Evolutionary conservation across 1,139 yeast genomes (phyloP).

Genomic region (Hemisphaericaspora xylanilytica): DNA sequence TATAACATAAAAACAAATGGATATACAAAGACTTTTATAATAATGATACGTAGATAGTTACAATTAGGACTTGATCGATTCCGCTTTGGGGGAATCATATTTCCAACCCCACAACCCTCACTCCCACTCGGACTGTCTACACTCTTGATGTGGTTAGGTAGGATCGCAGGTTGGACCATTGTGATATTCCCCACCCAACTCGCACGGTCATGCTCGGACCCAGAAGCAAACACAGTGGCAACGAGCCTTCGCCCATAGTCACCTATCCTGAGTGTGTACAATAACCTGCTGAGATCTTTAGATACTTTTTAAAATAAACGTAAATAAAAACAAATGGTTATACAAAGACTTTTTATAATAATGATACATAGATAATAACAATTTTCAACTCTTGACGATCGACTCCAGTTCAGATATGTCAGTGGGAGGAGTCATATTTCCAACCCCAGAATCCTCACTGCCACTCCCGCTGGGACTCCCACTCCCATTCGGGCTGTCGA

Average conservation of each 20-base stretch:
- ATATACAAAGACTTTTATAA: background rate
- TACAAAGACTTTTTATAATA: too few species aligned
- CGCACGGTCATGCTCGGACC: too few species aligned
- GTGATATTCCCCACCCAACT: conserved; percentile 90
- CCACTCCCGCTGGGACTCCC: background rate
- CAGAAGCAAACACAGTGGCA: too few species aligned
- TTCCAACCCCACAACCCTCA: background rate
- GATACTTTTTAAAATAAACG: too few species aligned
- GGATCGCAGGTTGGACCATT: conserved; percentile 53
- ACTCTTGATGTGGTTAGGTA: conserved; percentile 24
- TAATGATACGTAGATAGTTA: background rate
- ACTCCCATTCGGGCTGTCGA: too few species aligned
- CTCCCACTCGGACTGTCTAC: background rate
- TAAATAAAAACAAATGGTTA: too few species aligned
- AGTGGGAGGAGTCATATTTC: conserved; percentile 8
- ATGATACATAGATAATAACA: too few species aligned
- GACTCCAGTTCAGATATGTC: conserved; percentile 5
- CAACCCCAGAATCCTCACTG: background rate
- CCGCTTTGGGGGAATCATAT: conserved; percentile 7
- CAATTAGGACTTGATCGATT: too few species aligned
- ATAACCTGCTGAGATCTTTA: too few species aligned
- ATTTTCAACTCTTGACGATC: background rate
- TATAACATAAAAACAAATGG: background rate
- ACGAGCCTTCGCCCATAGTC: too few species aligned
- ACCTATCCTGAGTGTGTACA: too few species aligned